These are phyloP conservation scores for Rubia peregrina DNA, from an alignment of 305 asterid species.

Conservation along the genomic window DNA sequence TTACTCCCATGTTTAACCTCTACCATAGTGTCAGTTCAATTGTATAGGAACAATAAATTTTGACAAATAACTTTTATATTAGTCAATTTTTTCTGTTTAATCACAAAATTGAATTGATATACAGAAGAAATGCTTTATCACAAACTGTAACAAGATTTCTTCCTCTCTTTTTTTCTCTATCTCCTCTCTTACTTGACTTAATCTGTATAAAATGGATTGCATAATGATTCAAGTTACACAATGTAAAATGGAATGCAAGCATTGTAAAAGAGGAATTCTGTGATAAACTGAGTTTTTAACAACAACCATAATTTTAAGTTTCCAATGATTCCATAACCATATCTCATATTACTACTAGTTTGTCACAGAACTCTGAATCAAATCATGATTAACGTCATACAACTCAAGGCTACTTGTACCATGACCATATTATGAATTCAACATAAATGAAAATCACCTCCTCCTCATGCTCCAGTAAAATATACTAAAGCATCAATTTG, in stretches of 20 bases:
- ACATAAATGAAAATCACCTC: background rate
- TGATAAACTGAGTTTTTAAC: background rate
- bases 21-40: too few species aligned
- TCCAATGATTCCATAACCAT: background rate
- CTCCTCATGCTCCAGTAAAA: background rate
- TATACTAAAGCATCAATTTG: constrained; percentile 1
- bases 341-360: background rate
- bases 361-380: background rate
- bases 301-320: background rate
- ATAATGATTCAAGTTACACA: background rate
- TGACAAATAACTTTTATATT: too few species aligned
- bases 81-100: too few species aligned
- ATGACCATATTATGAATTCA: too few species aligned
- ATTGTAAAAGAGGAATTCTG: background rate
- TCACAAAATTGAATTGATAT: too few species aligned
- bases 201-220: background rate
- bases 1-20: too few species aligned
- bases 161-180: background rate
- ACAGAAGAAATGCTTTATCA: too few species aligned
- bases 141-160: background rate
- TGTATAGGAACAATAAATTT: too few species aligned
- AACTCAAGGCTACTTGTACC: background rate
- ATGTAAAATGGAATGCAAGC: background rate
- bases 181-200: background rate
- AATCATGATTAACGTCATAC: background rate